phyloP scores from a whole-genome alignment of 768 basidiomycete genomes.

The Terana coerulea region DNA sequence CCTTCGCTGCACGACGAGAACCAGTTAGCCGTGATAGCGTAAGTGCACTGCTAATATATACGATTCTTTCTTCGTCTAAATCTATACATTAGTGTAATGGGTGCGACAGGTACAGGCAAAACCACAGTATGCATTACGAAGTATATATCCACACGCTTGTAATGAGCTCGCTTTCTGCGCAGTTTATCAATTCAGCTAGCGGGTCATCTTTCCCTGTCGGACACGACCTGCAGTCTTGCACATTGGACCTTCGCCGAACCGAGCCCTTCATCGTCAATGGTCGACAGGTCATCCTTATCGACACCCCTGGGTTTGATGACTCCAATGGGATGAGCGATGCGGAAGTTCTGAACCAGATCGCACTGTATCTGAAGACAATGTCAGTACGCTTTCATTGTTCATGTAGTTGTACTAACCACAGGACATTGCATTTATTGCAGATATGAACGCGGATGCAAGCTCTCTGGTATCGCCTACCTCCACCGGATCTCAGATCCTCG shows the following conservation, averaged over 20 bases:
- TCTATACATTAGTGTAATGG: too few species aligned
- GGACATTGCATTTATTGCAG: background rate
- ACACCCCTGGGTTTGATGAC: constrained; percentile 62
- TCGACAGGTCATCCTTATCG: constrained; percentile 42
- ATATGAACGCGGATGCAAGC: constrained; percentile 13
- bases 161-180: too few species aligned
- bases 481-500: constrained; percentile 18
- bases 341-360: constrained; percentile 17
- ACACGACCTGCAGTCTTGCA: constrained; percentile 46
- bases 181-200: too few species aligned
- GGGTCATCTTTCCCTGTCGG: constrained; percentile 46
- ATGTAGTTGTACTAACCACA: constrained; percentile 12
- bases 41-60: too few species aligned
- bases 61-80: too few species aligned
- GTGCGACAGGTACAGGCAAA: too few species aligned
- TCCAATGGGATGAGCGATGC: constrained; percentile 30
- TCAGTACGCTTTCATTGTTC: constrained; percentile 17
- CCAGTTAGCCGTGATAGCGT: too few species aligned
- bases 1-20: too few species aligned
- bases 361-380: constrained; percentile 10
- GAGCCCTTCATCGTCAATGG: constrained; percentile 42
- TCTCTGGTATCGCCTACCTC: constrained; percentile 19
- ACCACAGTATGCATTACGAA: too few species aligned
- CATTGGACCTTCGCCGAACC: constrained; percentile 40
- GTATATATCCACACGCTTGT: too few species aligned